These are phyloP conservation scores for Schoenoplectus tabernaemontani DNA, from an alignment of 202 grass and related monocot species.

Conservation along the genomic window DNA sequence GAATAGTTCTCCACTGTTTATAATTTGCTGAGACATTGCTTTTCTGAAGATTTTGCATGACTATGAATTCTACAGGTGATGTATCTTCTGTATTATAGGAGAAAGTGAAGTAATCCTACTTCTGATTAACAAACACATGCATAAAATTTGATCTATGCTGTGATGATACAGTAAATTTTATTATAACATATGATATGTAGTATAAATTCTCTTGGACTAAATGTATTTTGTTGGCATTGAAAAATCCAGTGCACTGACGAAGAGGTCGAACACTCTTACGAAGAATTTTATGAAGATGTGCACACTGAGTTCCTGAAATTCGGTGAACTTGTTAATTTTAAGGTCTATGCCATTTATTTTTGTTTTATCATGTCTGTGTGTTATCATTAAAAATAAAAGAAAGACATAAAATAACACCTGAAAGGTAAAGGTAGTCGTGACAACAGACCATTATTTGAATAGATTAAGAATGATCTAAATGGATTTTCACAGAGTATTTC, in stretches of 20 bases:
- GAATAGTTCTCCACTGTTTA: slow-evolving; percentile 34
- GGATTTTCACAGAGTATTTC: neutral
- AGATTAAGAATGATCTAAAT: neutral
- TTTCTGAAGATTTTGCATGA: slow-evolving; percentile 30
- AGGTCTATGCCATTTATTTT: slow-evolving; percentile 35
- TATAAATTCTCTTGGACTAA: slow-evolving; percentile 29
- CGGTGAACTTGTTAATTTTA: slow-evolving; percentile 92
- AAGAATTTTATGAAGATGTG: slow-evolving; percentile 99
- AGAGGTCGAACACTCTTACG: slow-evolving; percentile 78
- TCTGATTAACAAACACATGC: slow-evolving; percentile 10
- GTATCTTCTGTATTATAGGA: slow-evolving; percentile 16
- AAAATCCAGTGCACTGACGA: slow-evolving; percentile 83
- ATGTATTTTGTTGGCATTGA: slow-evolving; percentile 30
- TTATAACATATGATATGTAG: slow-evolving; percentile 3
- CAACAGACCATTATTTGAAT: neutral
- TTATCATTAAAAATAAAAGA: neutral
- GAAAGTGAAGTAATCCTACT: slow-evolving; percentile 9
- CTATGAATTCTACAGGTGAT: slow-evolving; percentile 57
- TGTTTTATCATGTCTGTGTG: neutral
- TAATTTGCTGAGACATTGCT: slow-evolving; percentile 37
- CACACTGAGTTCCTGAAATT: slow-evolving; percentile 96
- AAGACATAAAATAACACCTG: neutral
- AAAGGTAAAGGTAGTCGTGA: neutral
- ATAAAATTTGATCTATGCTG: slow-evolving; percentile 8
- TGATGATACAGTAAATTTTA: neutral